Evolutionary conservation across 108 stramenopile genomes (phyloP).

Genomic region (Skeletonema marinoi): DNA sequence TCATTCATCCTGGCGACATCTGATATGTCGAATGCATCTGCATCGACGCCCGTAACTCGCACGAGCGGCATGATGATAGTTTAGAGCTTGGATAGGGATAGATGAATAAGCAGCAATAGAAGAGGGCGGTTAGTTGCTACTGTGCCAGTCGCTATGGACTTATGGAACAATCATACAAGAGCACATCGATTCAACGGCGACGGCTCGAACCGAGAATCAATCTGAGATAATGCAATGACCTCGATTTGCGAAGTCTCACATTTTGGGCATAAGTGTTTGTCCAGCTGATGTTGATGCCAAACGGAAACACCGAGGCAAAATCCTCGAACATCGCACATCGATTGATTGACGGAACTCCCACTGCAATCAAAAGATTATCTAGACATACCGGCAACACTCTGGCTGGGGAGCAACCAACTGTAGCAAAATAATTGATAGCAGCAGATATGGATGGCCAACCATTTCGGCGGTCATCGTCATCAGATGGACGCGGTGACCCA

Average conservation of each 20-base stretch:
- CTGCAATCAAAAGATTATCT: no score
- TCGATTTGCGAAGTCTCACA: no score
- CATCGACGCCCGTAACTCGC: conserved; percentile 15
- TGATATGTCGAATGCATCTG: conserved; percentile 25
- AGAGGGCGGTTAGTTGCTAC: background rate
- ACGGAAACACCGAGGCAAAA: no score
- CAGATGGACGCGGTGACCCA: background rate
- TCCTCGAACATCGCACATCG: no score
- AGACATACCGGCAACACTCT: no score
- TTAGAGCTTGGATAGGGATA: background rate
- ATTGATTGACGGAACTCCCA: no score
- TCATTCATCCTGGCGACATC: conserved; percentile 22
- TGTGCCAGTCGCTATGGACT: background rate
- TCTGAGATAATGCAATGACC: no score
- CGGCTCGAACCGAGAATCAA: background rate
- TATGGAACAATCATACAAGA: background rate
- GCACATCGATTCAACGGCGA: background rate
- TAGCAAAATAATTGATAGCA: no score
- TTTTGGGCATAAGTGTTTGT: no score
- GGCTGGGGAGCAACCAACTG: no score
- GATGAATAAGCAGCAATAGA: background rate
- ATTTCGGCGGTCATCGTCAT: background rate
- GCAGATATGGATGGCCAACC: background rate
- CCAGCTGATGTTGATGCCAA: no score
- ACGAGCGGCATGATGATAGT: conserved; percentile 14